These are phyloP conservation scores for Penium margaritaceum DNA, from an alignment of 139 green algal species.

Conservation along the genomic window DNA sequence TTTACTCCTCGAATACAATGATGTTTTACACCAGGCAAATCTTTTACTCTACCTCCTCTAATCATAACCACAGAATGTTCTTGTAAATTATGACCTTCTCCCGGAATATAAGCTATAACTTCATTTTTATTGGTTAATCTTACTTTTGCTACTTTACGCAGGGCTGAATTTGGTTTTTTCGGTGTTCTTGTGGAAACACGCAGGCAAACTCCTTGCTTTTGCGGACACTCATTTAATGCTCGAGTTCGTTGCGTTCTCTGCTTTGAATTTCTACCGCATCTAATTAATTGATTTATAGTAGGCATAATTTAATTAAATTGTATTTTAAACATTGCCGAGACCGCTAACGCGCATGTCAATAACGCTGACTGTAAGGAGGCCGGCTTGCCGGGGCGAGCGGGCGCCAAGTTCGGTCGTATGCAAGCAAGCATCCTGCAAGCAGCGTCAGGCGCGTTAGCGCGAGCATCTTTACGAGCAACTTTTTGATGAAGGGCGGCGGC, in stretches of 20 bases:
- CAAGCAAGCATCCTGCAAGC: too few relatives aligned
- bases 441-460: too few relatives aligned
- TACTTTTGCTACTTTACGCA: slow-evolving; percentile 69
- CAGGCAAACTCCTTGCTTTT: slow-evolving; percentile 62
- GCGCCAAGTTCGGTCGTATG: too few relatives aligned
- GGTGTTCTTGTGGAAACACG: slow-evolving; percentile 63
- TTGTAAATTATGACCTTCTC: slow-evolving; percentile 45
- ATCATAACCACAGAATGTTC: slow-evolving; percentile 38
- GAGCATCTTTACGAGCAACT: too few relatives aligned
- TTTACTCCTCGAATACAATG: slow-evolving; percentile 29
- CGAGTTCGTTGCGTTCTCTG: slow-evolving; percentile 50
- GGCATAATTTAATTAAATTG: slow-evolving; percentile 45
- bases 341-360: too few relatives aligned
- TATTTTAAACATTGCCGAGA: too few relatives aligned
- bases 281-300: slow-evolving; percentile 49
- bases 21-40: slow-evolving; percentile 47
- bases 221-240: slow-evolving; percentile 51
- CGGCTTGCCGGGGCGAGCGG: too few relatives aligned
- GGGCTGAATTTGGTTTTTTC: slow-evolving; percentile 71
- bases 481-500: too few relatives aligned
- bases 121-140: slow-evolving; percentile 56
- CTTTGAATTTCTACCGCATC: slow-evolving; percentile 49
- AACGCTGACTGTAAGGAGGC: too few relatives aligned
- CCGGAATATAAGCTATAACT: slow-evolving; percentile 54
- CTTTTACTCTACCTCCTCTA: slow-evolving; percentile 38